A percentile compares a stretch with the other conserved stretches of the same genome.
These are phyloP conservation scores for Cordyceps farinosa DNA, from an alignment of 2,329 filamentous ascomycete species.

Conservation along the genomic window DNA sequence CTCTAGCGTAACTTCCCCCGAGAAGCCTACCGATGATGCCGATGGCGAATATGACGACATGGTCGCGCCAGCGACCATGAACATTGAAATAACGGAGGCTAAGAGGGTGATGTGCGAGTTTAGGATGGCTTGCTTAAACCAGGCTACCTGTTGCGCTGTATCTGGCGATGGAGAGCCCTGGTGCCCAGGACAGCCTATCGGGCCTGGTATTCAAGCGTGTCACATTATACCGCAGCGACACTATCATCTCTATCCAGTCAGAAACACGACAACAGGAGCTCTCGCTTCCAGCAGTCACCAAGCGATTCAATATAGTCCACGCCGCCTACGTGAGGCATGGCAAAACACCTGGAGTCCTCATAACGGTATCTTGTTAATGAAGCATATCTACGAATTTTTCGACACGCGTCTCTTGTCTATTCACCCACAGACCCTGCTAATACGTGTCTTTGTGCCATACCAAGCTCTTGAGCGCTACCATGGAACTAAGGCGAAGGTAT, in stretches of 20 bases:
- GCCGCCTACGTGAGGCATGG: neutral
- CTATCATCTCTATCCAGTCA: neutral
- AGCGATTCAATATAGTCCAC: neutral
- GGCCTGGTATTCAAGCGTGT: neutral
- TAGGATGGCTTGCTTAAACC: neutral
- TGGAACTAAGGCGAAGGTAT: neutral
- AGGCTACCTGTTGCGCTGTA: neutral
- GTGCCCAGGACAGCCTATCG: neutral
- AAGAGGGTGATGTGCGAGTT: neutral
- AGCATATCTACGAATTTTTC: neutral
- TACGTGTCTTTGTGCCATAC: neutral
- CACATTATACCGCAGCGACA: neutral
- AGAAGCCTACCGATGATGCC: neutral
- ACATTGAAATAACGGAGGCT: neutral
- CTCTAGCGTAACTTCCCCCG: neutral
- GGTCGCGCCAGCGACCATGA: neutral
- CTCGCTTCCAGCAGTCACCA: neutral
- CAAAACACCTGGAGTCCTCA: neutral
- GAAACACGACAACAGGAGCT: neutral
- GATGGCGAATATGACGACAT: neutral
- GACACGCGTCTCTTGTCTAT: neutral
- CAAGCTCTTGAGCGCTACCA: neutral
- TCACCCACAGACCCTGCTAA: neutral
- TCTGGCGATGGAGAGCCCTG: neutral
- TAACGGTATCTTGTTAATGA: neutral